Evolutionary conservation across 352 stramenopile genomes (phyloP).

Genomic region (Phytopythium montanum): DNA sequence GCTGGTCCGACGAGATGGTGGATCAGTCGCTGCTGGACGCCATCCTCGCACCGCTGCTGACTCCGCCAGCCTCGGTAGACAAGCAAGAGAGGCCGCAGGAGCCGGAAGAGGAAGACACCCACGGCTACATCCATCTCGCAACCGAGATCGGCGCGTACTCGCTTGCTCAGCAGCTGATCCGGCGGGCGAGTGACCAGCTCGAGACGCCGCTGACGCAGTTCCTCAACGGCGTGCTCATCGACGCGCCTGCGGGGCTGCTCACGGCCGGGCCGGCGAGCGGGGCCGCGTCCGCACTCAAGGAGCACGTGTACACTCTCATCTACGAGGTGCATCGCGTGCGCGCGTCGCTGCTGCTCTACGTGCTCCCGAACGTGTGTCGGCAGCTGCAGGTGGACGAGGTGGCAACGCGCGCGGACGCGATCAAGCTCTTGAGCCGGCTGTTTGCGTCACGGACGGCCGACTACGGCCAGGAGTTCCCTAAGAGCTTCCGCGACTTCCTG

Average conservation of each 20-base stretch:
- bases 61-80: conserved; percentile 6
- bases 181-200: conserved; percentile 58
- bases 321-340: conserved; percentile 83
- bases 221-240: conserved; percentile 80
- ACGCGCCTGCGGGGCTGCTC: conserved; percentile 20
- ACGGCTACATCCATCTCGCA: background rate
- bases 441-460: conserved; percentile 76
- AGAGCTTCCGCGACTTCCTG: conserved; percentile 84
- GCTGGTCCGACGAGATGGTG: conserved; percentile 30
- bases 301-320: conserved; percentile 82
- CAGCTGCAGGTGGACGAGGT: conserved; percentile 87
- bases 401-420: conserved; percentile 68
- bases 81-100: background rate
- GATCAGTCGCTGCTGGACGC: conserved; percentile 65
- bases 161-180: conserved; percentile 74
- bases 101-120: conserved; percentile 4
- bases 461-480: conserved; percentile 73
- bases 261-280: conserved; percentile 10
- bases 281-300: conserved; percentile 64
- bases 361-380: conserved; percentile 83
- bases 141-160: conserved; percentile 36
- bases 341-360: conserved; percentile 67
- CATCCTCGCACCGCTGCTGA: conserved; percentile 56
- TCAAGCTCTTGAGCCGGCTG: conserved; percentile 71
- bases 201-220: conserved; percentile 69